Evolutionary conservation across 106 monocot genomes (phyloP), one percentile per base, ranked within the genome.

Genomic region (Platanthera guangdongensis): DNA sequence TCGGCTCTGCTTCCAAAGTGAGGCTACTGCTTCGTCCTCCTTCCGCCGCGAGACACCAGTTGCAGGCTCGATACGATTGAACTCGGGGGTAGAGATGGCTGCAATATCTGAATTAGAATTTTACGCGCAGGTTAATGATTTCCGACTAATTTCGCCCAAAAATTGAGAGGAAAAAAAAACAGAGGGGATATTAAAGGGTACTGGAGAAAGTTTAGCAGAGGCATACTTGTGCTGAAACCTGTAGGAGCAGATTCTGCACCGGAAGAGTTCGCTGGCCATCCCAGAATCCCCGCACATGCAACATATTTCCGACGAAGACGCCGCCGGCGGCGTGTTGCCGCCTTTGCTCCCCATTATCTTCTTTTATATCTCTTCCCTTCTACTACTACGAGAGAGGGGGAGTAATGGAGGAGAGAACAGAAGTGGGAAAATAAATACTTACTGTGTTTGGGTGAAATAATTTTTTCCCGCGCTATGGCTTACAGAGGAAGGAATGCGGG

Each of bases 231-330:
- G 85, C 69, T 88, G 88, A 72, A 68, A 83, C 28, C 88, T 18
- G 49, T 52, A 64, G 14, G 21, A 52, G 78, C 88, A 88, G 14
- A 75, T 63, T 55, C 68, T 80, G 85, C 88, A 88, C 11, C 79
- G 84, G 79, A 88, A 88, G 32, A 92, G 78, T 81, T 92, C 88
- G 7, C 51, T 30, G 8, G 69, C 63, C 15, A 92, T 76, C 22
- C 91, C 91, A 6, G 77, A 76, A 68, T 92, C 91, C 30, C 91
- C 91, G 73, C 91, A 92, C 91, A 92, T 92, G 78, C 91, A 88
- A 68, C 91, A 92, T 30, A 86, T 80, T 16, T 50, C 81, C 54
- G 74, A 8, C 53, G 55, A 55, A 15, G 55, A 13, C 14, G 55
- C 55, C 55, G 14, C n/a, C 55, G 12, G 5, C 59, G 19, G 59